Percentiles rank a stretch among this genome's conserved stretches.
phyloP scores from a whole-genome alignment of 495 filamentous ascomycete genomes.

The Podospora anserina region DNA sequence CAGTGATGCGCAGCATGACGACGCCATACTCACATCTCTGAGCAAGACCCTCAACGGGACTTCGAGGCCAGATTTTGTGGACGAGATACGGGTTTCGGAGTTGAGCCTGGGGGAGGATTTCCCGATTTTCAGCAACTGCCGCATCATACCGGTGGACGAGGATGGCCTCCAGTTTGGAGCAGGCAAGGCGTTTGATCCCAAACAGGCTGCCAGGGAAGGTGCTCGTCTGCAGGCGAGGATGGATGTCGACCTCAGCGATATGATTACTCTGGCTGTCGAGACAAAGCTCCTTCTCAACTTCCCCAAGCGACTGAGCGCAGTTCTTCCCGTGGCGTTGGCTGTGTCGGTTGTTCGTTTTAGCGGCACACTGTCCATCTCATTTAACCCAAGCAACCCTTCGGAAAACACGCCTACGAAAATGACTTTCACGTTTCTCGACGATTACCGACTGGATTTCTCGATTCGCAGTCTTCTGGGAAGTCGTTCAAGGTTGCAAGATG shows the following conservation, averaged over 20 bases:
- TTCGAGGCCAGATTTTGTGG: conserved; percentile 84
- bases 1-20: conserved; percentile 81
- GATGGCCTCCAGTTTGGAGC: conserved; percentile 51
- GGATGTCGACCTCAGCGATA: conserved; percentile 95
- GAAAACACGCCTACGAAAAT: conserved; percentile 69
- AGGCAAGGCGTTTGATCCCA: conserved; percentile 46
- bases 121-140: conserved; percentile 97
- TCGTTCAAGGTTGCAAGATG: conserved; percentile 84
- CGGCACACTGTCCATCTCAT: conserved; percentile 87
- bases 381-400: conserved; percentile 66
- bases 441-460: conserved; percentile 90
- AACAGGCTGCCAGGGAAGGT: conserved; percentile 54
- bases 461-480: conserved; percentile 91
- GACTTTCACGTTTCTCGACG: conserved; percentile 90
- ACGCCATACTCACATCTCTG: conserved; percentile 93
- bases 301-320: conserved; percentile 79
- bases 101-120: conserved; percentile 93
- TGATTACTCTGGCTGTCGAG: conserved; percentile 89
- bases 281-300: conserved; percentile 93
- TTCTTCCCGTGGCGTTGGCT: conserved; percentile 88
- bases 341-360: conserved; percentile 92
- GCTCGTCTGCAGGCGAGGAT: conserved; percentile 84
- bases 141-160: conserved; percentile 82
- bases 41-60: conserved; percentile 79
- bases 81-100: conserved; percentile 90